These are phyloP conservation scores for Fonsecaea nubica DNA, from an alignment of 2,329 filamentous ascomycete genomes.

Conservation along the genomic window DNA sequence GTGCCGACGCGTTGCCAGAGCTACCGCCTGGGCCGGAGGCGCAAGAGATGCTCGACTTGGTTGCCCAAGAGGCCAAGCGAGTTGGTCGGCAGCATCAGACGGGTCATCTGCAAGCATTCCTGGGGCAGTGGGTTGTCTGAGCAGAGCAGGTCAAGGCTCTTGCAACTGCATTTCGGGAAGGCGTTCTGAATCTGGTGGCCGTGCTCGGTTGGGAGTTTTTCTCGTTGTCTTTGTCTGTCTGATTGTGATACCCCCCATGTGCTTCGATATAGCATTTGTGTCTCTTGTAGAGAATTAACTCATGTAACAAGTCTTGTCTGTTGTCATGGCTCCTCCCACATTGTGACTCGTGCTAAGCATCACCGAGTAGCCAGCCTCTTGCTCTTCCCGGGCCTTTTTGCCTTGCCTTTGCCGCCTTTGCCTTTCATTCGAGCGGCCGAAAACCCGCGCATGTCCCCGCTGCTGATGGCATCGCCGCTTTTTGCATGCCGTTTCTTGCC, in stretches of 20 bases:
- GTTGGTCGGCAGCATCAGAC: conserved; percentile 40
- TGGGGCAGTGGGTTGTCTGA: conserved; percentile 37
- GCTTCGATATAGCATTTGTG: not conserved
- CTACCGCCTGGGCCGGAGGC: conserved; percentile 39
- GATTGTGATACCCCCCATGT: conserved; percentile 36
- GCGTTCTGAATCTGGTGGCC: conserved; percentile 16
- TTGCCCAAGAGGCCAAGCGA: conserved; percentile 38
- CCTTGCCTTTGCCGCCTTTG: conserved; percentile 25
- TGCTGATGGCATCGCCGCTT: conserved; percentile 86
- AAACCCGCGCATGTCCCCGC: conserved; percentile 80
- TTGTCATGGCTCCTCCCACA: not conserved
- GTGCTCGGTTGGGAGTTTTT: conserved; percentile 5
- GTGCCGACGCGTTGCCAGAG: conserved; percentile 36
- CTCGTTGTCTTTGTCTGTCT: conserved; percentile 17
- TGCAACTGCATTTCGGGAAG: not conserved
- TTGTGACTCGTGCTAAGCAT: conserved; percentile 1
- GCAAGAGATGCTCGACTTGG: conserved; percentile 40
- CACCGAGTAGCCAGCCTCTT: conserved; percentile 48
- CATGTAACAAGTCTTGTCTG: not conserved
- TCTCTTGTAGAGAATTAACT: conserved; percentile 1
- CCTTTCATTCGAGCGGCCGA: conserved; percentile 79
- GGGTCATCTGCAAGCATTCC: conserved; percentile 37
- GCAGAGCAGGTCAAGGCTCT: not conserved
- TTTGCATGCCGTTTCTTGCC: conserved; percentile 93
- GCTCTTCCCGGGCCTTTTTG: conserved; percentile 60